Evolutionary conservation across 2,329 filamentous ascomycete genomes (phyloP).

Genomic region (Alternaria hordeiaustralica): DNA sequence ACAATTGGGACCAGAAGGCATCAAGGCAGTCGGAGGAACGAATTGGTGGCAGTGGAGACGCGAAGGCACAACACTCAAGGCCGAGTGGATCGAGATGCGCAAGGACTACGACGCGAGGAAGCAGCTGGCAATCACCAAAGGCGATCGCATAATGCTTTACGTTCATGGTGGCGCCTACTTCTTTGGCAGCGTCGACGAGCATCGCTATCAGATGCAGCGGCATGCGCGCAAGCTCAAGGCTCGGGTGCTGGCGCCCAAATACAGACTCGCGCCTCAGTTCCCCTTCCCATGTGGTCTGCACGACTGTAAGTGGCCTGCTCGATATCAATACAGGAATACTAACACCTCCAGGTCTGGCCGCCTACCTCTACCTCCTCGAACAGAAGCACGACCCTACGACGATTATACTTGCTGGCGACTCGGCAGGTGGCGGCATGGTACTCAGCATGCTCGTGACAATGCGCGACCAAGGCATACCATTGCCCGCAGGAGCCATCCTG

Average conservation of each 20-base stretch:
- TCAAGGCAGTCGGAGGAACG: conserved; percentile 83
- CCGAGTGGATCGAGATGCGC: conserved; percentile 97
- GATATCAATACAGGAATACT: background rate
- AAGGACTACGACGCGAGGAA: conserved; percentile 77
- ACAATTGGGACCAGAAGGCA: conserved; percentile 79
- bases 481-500: conserved; percentile 88
- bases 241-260: conserved; percentile 82
- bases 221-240: conserved; percentile 94
- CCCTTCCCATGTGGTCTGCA: conserved; percentile 93
- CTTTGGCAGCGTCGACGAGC: conserved; percentile 94
- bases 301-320: conserved; percentile 64
- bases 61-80: conserved; percentile 67
- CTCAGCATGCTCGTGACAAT: conserved; percentile 78
- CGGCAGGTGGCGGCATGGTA: conserved; percentile 90
- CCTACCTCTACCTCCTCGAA: conserved; percentile 82
- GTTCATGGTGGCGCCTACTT: conserved; percentile 94
- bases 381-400: conserved; percentile 74
- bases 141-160: conserved; percentile 86
- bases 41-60: conserved; percentile 75
- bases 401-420: conserved; percentile 89
- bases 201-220: conserved; percentile 97
- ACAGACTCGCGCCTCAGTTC: conserved; percentile 89
- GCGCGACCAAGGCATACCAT: conserved; percentile 79
- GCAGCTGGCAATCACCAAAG: conserved; percentile 60
- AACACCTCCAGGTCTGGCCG: conserved; percentile 62